Percentiles rank a stretch among this genome's conserved stretches.
These are phyloP conservation scores for Magnolia sinica DNA, from an alignment of 164 flowering plant species.

Conservation along the genomic window DNA sequence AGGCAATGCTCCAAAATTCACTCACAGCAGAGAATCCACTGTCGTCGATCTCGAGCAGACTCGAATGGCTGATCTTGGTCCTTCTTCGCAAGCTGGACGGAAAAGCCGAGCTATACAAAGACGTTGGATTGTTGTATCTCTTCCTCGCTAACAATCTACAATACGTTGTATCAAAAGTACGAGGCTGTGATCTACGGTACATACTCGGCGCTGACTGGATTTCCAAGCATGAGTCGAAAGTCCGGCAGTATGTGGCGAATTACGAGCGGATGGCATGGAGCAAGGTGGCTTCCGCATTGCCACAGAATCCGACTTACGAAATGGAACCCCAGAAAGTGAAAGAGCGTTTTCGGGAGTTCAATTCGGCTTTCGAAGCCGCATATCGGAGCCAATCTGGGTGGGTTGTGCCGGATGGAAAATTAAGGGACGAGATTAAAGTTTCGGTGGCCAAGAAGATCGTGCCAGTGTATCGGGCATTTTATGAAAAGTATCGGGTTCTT, in stretches of 20 bases:
- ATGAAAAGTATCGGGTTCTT: conserved; percentile 26
- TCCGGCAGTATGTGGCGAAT: conserved; percentile 40
- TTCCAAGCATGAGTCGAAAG: conserved; percentile 37
- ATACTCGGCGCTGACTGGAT: conserved; percentile 62
- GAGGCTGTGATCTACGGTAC: conserved; percentile 39
- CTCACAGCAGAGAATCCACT: conserved; percentile 4
- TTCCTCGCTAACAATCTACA: conserved; percentile 68
- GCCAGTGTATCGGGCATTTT: conserved; percentile 42
- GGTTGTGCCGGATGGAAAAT: conserved; percentile 39
- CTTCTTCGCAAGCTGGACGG: conserved; percentile 68
- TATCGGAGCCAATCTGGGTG: conserved; percentile 38
- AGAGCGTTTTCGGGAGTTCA: conserved; percentile 39
- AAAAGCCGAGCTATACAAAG: conserved; percentile 51
- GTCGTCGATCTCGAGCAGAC: conserved; percentile 24
- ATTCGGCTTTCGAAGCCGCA: conserved; percentile 43
- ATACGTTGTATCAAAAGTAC: conserved; percentile 41
- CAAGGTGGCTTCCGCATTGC: conserved; percentile 37
- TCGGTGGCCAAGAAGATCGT: conserved; percentile 41
- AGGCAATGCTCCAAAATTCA: neutral
- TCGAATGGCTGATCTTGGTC: conserved; percentile 58
- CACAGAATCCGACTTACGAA: conserved; percentile 28
- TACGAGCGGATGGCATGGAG: conserved; percentile 60
- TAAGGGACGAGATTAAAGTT: conserved; percentile 50
- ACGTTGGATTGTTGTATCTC: conserved; percentile 46
- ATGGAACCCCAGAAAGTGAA: conserved; percentile 30